A percentile compares a stretch with the other conserved stretches of the same genome.
Evolutionary conservation across 352 stramenopile genomes (phyloP).

Genomic region (Achlya hypogyna): DNA sequence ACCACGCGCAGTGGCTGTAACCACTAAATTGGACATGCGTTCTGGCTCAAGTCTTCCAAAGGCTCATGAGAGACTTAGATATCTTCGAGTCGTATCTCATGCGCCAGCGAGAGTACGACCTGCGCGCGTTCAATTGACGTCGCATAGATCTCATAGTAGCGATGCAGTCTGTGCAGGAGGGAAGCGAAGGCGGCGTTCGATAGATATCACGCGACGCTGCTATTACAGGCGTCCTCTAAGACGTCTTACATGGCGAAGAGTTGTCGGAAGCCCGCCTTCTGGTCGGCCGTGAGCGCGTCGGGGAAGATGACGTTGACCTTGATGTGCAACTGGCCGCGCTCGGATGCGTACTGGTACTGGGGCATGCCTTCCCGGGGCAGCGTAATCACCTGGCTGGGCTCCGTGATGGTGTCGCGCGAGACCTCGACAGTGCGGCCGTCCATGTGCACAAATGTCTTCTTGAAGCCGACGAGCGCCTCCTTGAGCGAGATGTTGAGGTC

Average conservation of each 20-base stretch:
- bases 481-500: conserved; percentile 93
- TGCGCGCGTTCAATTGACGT: too few species aligned
- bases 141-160: too few species aligned
- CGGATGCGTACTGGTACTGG: conserved; percentile 79
- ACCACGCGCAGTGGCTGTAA: too few species aligned
- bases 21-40: too few species aligned
- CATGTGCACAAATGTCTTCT: conserved; percentile 85
- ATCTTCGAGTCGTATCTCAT: too few species aligned
- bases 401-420: conserved; percentile 81
- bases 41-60: too few species aligned
- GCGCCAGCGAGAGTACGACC: too few species aligned
- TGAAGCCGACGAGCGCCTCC: conserved; percentile 92
- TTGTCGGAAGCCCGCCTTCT: conserved; percentile 56
- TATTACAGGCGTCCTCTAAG: too few species aligned
- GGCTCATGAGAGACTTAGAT: too few species aligned
- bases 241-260: conserved; percentile 43
- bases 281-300: conserved; percentile 78
- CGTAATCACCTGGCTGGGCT: conserved; percentile 85
- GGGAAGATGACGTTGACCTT: conserved; percentile 47
- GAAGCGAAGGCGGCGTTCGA: too few species aligned
- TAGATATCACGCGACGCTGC: too few species aligned
- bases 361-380: conserved; percentile 94
- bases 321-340: conserved; percentile 29
- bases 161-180: too few species aligned
- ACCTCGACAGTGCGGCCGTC: conserved; percentile 89